Evolutionary conservation across 176 grass and related monocot species (phyloP).

Genomic region (Ensete glaucum): DNA sequence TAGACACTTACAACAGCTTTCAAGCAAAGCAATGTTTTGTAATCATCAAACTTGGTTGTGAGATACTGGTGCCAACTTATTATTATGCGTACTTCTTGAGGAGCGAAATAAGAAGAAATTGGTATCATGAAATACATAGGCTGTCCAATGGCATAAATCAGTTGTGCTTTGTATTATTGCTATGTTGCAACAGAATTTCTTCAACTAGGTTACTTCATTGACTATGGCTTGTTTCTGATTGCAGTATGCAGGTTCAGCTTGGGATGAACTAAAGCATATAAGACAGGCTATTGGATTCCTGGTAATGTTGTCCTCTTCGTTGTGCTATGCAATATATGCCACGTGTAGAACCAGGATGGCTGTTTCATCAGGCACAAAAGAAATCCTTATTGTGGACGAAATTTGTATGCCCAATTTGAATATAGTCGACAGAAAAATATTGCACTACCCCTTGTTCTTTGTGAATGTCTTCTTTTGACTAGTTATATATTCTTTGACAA

Average conservation of each 20-base stretch:
- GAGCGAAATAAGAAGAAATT: background rate
- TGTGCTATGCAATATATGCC: background rate
- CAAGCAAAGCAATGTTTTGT: too few species aligned
- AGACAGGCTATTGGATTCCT: slow-evolving; percentile 98
- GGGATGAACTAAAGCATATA: slow-evolving; percentile 99
- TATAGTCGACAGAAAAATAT: background rate
- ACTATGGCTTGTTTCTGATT: slow-evolving; percentile 29
- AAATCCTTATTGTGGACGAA: background rate
- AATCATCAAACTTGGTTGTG: too few species aligned
- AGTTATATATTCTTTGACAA: background rate
- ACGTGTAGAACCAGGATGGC: background rate
- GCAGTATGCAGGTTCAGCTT: slow-evolving; percentile 92
- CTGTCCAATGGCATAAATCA: background rate
- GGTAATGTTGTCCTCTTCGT: slow-evolving; percentile 41
- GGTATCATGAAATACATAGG: background rate
- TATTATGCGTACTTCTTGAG: background rate
- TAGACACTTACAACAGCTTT: too few species aligned
- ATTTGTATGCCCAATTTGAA: background rate
- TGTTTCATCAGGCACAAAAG: background rate
- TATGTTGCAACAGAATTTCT: background rate
- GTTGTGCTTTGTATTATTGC: background rate
- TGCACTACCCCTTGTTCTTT: background rate
- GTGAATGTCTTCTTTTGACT: background rate
- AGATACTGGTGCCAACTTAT: too few species aligned
- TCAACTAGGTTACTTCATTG: background rate